Evolutionary conservation across 2,329 filamentous ascomycete species (phyloP).

Genomic region (Tolypocladium tropicale): DNA sequence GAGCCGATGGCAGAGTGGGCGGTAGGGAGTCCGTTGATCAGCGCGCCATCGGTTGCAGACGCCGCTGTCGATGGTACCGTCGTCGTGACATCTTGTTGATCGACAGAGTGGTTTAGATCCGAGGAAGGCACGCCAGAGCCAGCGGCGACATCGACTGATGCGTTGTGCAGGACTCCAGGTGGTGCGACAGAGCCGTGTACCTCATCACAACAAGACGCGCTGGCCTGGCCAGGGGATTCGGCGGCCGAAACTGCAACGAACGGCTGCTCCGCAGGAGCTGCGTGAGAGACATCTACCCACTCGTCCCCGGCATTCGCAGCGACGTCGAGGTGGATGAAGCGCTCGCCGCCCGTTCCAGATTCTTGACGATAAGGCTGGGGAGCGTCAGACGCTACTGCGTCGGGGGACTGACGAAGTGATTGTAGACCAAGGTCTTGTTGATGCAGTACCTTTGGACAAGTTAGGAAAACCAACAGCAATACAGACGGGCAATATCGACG

Average conservation of each 20-base stretch:
- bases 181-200: not conserved
- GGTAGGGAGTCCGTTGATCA: not conserved
- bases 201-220: not conserved
- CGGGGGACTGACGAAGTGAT: not conserved
- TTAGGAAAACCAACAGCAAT: not conserved
- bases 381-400: not conserved
- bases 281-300: not conserved
- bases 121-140: not conserved
- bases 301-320: not conserved
- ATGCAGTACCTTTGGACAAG: not conserved
- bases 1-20: not conserved
- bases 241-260: not conserved
- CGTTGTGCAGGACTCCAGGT: not conserved
- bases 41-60: not conserved
- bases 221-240: not conserved
- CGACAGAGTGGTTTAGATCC: not conserved
- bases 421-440: not conserved
- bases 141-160: not conserved
- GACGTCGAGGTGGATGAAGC: not conserved
- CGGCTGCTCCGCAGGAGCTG: not conserved
- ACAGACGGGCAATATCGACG: not conserved
- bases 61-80: not conserved
- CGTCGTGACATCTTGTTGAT: not conserved
- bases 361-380: not conserved
- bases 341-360: not conserved